Base-by-base conservation (phyloP, 129 eudicot species). In the Arctium minus region DNA sequence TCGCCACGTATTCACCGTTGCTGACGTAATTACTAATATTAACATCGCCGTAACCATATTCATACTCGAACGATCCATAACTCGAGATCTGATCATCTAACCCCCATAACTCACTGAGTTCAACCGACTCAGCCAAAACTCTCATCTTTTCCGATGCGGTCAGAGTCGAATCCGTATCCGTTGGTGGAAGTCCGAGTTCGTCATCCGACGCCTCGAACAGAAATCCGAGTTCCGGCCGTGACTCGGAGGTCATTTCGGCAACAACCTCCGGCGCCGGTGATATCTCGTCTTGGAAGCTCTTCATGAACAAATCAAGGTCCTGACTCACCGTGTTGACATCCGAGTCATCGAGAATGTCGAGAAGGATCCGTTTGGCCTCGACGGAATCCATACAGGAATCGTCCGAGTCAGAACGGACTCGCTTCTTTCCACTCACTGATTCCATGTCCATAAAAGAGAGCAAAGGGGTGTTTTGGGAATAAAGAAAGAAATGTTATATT, bases 261-360 rank as follows among this genome's bases (percentile, higher is more conserved):
- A 70, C 40, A 15, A 62, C 29, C n/a, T 82, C 76, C 81, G 70
- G 67, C 74, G 81, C 40, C 77, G 82, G 77, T 9, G 83, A 79
- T 15, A 94, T 92, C 48, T 94, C 97, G 29, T 92, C 89, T 71
- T 92, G 90, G 62, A 94, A 94, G 78, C 88, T 94, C 83, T 89
- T 90, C 89, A 94, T 90, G 68, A 94, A 92, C 86, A 90, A 90
- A 83, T 87, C 98, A 9, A 94, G 91, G 50, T 94, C 98, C 12
- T 86, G 91, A 82, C 84, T 83, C 84, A 84, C 73, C 17, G 89
- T 83, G 64, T 76, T 79, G 8, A 78, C 8, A 27, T 89, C 94
- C 9, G 92, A 88, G 40, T 93, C 97, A 5, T 88, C 94, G 27
- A 89, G 83, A 0, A 81, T 62, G 76, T 91, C 90, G 78, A 90